These are phyloP conservation scores for Sicyos edulis DNA, from an alignment of 306 rosid species.

Conservation along the genomic window DNA sequence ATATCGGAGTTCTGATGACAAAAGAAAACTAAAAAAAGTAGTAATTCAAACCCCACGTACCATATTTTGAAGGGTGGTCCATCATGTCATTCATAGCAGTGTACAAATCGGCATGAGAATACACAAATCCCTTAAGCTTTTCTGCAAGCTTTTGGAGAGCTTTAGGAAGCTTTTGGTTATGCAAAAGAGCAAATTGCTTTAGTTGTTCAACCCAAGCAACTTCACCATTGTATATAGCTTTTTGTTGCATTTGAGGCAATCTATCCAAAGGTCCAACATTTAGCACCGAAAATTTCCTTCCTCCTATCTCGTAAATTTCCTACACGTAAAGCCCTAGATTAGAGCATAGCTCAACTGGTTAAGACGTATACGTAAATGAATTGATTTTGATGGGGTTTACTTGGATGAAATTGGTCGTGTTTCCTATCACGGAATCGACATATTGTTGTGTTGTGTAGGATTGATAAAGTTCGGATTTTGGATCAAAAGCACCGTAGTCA, in stretches of 20 bases:
- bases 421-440: conserved; percentile 32
- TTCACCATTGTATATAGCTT: not conserved
- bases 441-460: conserved; percentile 10
- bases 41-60: too few species aligned
- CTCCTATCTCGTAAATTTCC: conserved; percentile 30
- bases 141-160: conserved; percentile 29
- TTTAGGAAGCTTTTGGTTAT: conserved; percentile 28
- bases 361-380: not conserved
- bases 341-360: not conserved
- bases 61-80: conserved; percentile 42
- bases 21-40: too few species aligned
- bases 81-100: conserved; percentile 15
- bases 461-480: conserved; percentile 10
- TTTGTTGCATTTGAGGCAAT: not conserved
- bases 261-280: conserved; percentile 21
- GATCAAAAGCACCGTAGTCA: conserved; percentile 22
- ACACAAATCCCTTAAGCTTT: conserved; percentile 40
- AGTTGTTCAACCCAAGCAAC: conserved; percentile 27
- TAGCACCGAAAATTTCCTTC: conserved; percentile 30
- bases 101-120: conserved; percentile 30
- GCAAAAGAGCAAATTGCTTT: conserved; percentile 24
- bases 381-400: conserved; percentile 15
- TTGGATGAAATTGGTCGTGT: conserved; percentile 27
- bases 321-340: not conserved
- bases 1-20: too few species aligned